Base-by-base conservation (phyloP, 768 basidiomycete genomes). In the Trametes cinnabarina region DNA sequence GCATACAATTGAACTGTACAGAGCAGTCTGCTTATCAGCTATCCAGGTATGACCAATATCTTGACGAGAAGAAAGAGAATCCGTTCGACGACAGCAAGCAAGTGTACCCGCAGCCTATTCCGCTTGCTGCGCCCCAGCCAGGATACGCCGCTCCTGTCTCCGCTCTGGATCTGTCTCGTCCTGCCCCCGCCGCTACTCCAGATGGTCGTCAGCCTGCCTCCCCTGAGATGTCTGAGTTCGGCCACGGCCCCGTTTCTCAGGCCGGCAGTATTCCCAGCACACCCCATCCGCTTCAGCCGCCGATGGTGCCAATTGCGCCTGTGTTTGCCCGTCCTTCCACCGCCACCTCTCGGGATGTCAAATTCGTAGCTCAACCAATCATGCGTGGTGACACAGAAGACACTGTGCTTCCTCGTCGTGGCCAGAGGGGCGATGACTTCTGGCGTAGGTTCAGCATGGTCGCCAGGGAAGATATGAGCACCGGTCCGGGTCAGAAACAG, bases 391-490 rank as follows among this genome's bases (percentile, higher is more conserved):
- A 84, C 48, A 76, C 76, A 1, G 90, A 92, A 69, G 88, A 86
- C 40, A 82, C 84, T 2, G 67, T 88, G 3, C 69, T 92, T 8
- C 86, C 88, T 1, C 76, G 76, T 39, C 80, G 88, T 43, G 88
- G 89, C 2, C 83, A 89, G 68, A 82, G 79, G 47, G 88, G 89
- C 0, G 90, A 92, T 65, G 87, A 92, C 65, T 92, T 93, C 73
- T 93, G 91, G 91, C 78, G 88, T 58, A 79, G 91, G 37, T 93
- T 92, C 72, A 89, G 87, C 60, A 90, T 92, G 77, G 84, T 92
- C 60, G 90, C 84, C 9, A 88, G 83, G 67, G 84, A 85, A 57
- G 84, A 88, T 63, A 76, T 74, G 55, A 66, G 65, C 55, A 78
- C 75, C 59, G 69, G 73, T 3, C 47, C 66, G 8, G 61, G 69